These are phyloP conservation scores for Salpingoeca rosetta DNA, from an alignment of 78 protist species.

Conservation along the genomic window DNA sequence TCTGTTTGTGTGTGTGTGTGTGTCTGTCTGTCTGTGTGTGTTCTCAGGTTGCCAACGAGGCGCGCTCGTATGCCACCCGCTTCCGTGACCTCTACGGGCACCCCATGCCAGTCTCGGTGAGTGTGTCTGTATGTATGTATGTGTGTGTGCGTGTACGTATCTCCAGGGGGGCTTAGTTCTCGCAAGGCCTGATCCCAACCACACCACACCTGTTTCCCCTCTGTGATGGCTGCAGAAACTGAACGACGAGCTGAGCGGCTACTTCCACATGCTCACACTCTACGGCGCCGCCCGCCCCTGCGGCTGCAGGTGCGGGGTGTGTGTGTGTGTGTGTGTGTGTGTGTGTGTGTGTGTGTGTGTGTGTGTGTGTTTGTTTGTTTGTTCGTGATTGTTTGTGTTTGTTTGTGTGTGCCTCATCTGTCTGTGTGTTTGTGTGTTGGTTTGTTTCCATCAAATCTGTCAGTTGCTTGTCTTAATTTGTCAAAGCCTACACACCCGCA, in stretches of 20 bases:
- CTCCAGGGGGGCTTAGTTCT: too few relatives aligned
- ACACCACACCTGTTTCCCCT: too few relatives aligned
- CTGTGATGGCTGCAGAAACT: background rate
- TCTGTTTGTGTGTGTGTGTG: background rate
- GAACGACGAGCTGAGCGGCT: slow-evolving; percentile 16
- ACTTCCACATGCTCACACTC: slow-evolving; percentile 16
- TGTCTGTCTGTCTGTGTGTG: background rate
- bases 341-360: background rate
- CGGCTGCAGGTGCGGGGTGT: background rate
- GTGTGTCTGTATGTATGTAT: too few relatives aligned
- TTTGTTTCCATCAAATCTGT: background rate
- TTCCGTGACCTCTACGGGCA: background rate
- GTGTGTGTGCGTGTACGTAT: too few relatives aligned
- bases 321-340: too few relatives aligned
- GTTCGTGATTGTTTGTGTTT: background rate
- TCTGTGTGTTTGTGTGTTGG: background rate
- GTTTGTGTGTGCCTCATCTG: background rate
- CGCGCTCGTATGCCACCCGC: background rate
- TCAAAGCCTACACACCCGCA: slow-evolving; percentile 77
- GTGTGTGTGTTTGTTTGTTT: background rate
- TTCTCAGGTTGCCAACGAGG: background rate
- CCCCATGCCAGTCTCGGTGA: background rate
- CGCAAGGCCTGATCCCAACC: slow-evolving; percentile 18
- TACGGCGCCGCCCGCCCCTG: background rate
- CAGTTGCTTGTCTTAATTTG: background rate